Base-by-base conservation (phyloP, 139 green algal species). In the Gonium pectorale region DNA sequence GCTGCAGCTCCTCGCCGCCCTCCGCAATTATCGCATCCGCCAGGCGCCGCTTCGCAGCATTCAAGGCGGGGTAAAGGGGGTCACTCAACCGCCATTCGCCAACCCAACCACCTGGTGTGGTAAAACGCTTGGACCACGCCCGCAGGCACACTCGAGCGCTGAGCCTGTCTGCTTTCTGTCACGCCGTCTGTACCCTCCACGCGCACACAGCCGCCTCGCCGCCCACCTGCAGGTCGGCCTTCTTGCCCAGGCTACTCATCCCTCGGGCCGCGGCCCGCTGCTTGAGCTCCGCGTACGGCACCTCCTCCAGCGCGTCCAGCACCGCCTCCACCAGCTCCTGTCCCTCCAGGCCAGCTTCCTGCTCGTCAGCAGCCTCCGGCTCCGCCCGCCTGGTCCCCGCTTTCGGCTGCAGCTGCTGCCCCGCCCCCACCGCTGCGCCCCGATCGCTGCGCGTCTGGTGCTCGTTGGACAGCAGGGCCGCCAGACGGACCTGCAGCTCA, bases 281-380 rank as follows among this genome's bases (percentile, higher is more conserved):
- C 24, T 63, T 29, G 33, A 81, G 54, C 9, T 81, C 54, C 4
- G 40, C n/a, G 75, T 82, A 82, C 75, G 75, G n/a, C 59, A 82
- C 15, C 59, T 62, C 40, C 33, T 71, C 40, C 59, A 82, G 59
- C 59, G 13, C 11, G 40, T 60, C 75, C 59, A 82, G 41, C 59
- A 60, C 29, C 60, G 41, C 59, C 31, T 82, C 75, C 75, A 59
- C 1, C 26, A 26, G 35, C 22, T 71, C 35, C 35, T 6, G n/a
- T 19, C 49, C 17, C 49, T 26, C 17, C 17, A 15, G 17, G 49
- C 49, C 49, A 56, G 49, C 40, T 40, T 54, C 40, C 64, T 26
- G 7, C 43, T 62, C 68, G 27, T 60, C 31, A 41, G 37, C 31
- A 41, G 37, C 68, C 49, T 44, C 31, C 49, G 11, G 7, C 70